These are phyloP conservation scores for Physcomitrium patens DNA, from an alignment of 225 moss, liverwort and hornwort genomes.

Conservation along the genomic window DNA sequence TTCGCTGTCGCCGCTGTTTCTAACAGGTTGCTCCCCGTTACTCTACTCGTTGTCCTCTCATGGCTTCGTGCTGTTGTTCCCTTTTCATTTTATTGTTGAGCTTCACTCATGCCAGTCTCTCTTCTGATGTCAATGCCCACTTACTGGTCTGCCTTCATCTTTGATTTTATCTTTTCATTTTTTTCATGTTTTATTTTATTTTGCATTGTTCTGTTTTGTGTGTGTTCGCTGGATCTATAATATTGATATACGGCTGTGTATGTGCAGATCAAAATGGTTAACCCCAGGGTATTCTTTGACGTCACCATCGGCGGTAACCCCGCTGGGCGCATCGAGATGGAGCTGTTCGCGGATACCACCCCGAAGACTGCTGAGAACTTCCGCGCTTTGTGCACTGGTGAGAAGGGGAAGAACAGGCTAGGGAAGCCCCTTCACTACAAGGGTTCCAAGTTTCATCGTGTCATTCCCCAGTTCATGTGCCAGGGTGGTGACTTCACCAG, in stretches of 20 bases:
- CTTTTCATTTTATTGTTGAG: accelerated
- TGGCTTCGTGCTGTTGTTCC: not conserved
- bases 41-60: not conserved
- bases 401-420: constrained; percentile 54
- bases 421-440: constrained; percentile 72
- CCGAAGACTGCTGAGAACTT: constrained; percentile 78
- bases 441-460: constrained; percentile 64
- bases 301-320: constrained; percentile 38
- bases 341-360: constrained; percentile 57
- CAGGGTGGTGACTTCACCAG: constrained; percentile 87
- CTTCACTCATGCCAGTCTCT: too few relatives aligned
- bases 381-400: constrained; percentile 67
- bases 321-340: constrained; percentile 68
- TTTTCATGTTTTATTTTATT: too few relatives aligned
- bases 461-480: constrained; percentile 80
- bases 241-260: too few relatives aligned
- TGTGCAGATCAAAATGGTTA: constrained; percentile 36
- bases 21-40: not conserved
- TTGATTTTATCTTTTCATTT: too few relatives aligned
- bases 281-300: constrained; percentile 77
- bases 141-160: too few relatives aligned
- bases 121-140: too few relatives aligned
- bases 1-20: not conserved
- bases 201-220: too few relatives aligned
- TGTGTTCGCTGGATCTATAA: too few relatives aligned